These are phyloP conservation scores for Eucalyptus pauciflora DNA, from an alignment of 345 rosid genomes.

Conservation along the genomic window DNA sequence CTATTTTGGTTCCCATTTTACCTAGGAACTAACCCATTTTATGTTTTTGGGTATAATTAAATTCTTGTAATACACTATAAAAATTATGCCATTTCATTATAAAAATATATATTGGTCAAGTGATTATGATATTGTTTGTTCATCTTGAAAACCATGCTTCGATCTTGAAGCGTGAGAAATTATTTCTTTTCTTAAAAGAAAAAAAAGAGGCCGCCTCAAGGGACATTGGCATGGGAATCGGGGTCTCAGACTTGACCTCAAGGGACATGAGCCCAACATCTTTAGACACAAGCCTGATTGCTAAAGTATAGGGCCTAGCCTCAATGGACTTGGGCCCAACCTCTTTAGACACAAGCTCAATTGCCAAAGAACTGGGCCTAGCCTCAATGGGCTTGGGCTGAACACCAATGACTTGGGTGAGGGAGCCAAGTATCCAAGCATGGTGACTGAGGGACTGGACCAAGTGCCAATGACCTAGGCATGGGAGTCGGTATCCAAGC, in stretches of 20 bases:
- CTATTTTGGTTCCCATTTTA: neutral
- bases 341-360: rapidly evolving
- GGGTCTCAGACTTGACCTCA: neutral
- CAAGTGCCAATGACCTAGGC: neutral
- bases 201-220: neutral
- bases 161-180: rapidly evolving
- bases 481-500: rapidly evolving
- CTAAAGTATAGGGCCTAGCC: rapidly evolving
- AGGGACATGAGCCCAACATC: neutral
- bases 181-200: neutral
- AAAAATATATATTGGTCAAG: neutral
- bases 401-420: too few species aligned
- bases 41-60: neutral
- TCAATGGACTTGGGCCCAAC: too few species aligned
- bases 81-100: neutral
- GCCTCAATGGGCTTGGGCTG: too few species aligned
- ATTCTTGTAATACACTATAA: neutral
- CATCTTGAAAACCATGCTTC: neutral
- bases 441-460: neutral
- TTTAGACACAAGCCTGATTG: neutral
- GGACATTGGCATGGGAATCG: neutral
- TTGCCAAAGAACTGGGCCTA: rapidly evolving
- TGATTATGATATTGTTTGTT: neutral
- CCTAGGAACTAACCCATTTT: neutral
- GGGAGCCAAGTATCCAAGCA: neutral